Base-by-base conservation (phyloP, 768 basidiomycete genomes). In the Lentinula aciculospora region DNA sequence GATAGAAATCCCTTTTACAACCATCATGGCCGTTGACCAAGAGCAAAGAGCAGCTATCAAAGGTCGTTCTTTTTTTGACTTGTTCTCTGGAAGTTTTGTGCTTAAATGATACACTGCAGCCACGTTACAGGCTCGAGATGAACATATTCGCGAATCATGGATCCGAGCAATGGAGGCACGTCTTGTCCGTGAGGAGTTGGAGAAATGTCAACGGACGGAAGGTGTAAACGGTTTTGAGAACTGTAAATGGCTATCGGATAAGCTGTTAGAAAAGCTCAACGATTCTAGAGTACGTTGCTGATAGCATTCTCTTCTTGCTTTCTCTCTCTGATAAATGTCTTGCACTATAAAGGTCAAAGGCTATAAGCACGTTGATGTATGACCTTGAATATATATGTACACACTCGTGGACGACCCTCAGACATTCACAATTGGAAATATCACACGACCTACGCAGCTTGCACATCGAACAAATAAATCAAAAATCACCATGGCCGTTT, bases 221-320 rank as follows among this genome's bases (percentile, higher is more conserved):
- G 94, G 95, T 31, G 90, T 94, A 37, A 97, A 98, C 72, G 85
- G 92, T 66, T 84, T 91, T 60, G 89, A 94, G 72, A 89, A 85
- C 65, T 98, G 95, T 74, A 85, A 82, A 68, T 88, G 92, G 76
- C 72, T 95, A 46, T 82, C 90, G 46, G 87, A 94, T 60, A 86
- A 86, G 69, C 97, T 97, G 67, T 68, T 85, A 29, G 74, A 74
- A 28, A 90, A 95, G 86, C 73, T 98, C 54, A 74, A 76, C 70
- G 85, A 89, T 49, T 89, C 88, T 69, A 86, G 80, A 80, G 94
- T 95, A 68, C 63, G 90, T 78, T 61, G 21, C 42, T 12, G n/a
- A n/a, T n/a, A n/a, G 25, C 28, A 29, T 2, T 36, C 37, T 46
- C 34, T 1, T 5, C 32, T 40, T 47, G n/a, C 23, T 9, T 46